Base-by-base conservation (phyloP, 1,139 yeast genomes). In the Hansenula lynferdii region DNA sequence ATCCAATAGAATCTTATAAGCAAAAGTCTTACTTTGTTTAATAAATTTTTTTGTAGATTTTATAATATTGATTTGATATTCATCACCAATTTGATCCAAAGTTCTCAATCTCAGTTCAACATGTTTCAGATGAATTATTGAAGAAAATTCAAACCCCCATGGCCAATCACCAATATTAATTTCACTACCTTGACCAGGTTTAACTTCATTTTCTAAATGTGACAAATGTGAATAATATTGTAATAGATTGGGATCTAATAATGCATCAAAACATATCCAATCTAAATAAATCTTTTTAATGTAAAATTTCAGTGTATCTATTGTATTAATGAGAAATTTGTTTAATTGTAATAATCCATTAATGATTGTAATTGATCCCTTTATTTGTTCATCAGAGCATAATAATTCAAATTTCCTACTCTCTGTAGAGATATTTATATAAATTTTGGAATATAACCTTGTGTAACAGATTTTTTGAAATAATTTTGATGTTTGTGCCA, bases 391-490 rank as follows among this genome's bases (percentile, higher is more conserved):
- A n/a, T n/a, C n/a, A n/a, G n/a, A n/a, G n/a, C n/a, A n/a, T n/a
- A n/a, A n/a, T n/a, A n/a, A 14, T 10, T 4, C 29, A 16, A 15
- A 21, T 6, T 20, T 31, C 34, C 8, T n/a, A 16, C 5, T 28
- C 6, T 27, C 29, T 27, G 8, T 23, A 21, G 9, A 34, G 22
- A 12, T 18, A 11, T 34, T 17, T 28, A 33, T 9, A 24, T 41
- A 41, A 10, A 41, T 19, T 11, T 33, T 28, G 17, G 42, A 38
- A 32, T 41, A 41, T 9, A 41, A 24, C 8, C 36, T 17, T 6
- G 31, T 25, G 31, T 38, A 41, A 33, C 40, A 26, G 3, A 20
- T 21, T 2, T 14, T 8, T 20, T 35, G 29, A 17, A 40, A 31
- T 3, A 4, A 2, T 4, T n/a, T 24, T 16, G 22, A 31, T 5